Base-by-base conservation (phyloP, 2,329 filamentous ascomycete genomes). In the Sporothrix sp. region DNA sequence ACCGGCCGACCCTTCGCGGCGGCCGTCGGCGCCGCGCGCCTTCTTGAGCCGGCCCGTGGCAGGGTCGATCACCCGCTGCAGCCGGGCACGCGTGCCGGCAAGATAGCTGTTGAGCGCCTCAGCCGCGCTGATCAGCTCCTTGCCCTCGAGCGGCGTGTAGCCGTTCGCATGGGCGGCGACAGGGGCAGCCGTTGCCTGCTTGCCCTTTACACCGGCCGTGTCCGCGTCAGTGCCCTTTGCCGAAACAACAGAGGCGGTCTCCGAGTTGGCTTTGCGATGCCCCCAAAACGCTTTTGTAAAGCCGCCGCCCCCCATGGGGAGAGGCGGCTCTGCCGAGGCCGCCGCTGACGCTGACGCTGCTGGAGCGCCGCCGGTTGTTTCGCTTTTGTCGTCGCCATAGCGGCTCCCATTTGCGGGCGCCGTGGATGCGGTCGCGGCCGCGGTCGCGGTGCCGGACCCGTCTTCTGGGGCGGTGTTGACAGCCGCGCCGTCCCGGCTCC, bases 61-160 rank as follows among this genome's bases (percentile, higher is more conserved):
- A 0, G 80, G 78, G 57, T 84, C 79, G 51, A 84, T 71, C 25
- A 79, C 72, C 9, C 77, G 70, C 61, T 83, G 79, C 42, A 84
- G 68, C 20, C 79, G 73, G 18, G 78, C 76, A 53, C 93, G 81
- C 16, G 90, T 88, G 56, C 94, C 87, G 0, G 89, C 91, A 7
- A 98, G 76, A 62, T 95, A 98, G 21, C 84, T 84, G 60, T 87
- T 87, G 2, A 98, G 74, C 56, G 91, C 89, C 38, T 84, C 77
- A 14, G 93, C 86, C 0, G 93, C 89, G 44, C 81, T 76, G 58
- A 80, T 85, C 32, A 98, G 75, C 58, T 96, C 88, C 60, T 91
- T 91, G 13, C 88, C 89, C 62, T 89, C 81, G 32, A 85, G 68
- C 0, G 71, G 33, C 2, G 54, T 28, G 23, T 56, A 54, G 33